A percentile compares a stretch with the other conserved stretches of the same genome.
phyloP scores from a whole-genome alignment of 2,329 filamentous ascomycete species.

The Xylariales sp. region DNA sequence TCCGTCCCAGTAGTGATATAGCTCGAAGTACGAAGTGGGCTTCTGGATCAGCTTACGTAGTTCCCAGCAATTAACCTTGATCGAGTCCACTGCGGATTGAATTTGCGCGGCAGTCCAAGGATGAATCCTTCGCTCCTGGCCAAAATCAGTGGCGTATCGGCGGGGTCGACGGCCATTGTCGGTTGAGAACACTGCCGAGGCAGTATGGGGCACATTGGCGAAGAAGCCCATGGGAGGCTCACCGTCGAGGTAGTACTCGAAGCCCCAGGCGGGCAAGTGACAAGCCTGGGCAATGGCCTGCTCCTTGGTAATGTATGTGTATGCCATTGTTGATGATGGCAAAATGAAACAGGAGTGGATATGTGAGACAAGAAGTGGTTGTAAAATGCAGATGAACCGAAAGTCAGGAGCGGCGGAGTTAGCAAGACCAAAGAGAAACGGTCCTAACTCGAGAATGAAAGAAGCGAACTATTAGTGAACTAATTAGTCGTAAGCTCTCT shows the following conservation, averaged over 20 bases:
- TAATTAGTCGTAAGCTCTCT: too few species aligned
- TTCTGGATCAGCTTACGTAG: conserved; percentile 6
- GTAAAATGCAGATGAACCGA: too few species aligned
- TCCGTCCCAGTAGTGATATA: conserved; percentile 35
- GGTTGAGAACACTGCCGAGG: conserved; percentile 15
- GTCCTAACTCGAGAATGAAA: too few species aligned
- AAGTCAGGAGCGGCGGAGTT: too few species aligned
- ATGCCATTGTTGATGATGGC: too few species aligned
- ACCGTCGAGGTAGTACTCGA: not conserved
- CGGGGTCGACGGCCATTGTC: conserved; percentile 7
- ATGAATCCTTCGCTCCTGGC: not conserved
- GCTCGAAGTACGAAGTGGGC: conserved; percentile 1
- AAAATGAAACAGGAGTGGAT: too few species aligned
- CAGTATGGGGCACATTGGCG: conserved; percentile 8
- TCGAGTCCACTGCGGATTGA: not conserved
- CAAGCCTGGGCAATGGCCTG: not conserved
- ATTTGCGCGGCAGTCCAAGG: conserved; percentile 9
- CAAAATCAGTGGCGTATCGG: not conserved
- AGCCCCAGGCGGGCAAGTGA: conserved; percentile 2
- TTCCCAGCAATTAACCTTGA: conserved; percentile 5
- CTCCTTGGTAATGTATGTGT: too few species aligned
- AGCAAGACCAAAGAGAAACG: too few species aligned
- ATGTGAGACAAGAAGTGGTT: too few species aligned
- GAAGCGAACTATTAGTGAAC: too few species aligned
- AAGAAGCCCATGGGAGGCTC: conserved; percentile 16